These are phyloP conservation scores for Rhizopogon salebrosus DNA, from an alignment of 768 basidiomycete genomes.

Conservation along the genomic window DNA sequence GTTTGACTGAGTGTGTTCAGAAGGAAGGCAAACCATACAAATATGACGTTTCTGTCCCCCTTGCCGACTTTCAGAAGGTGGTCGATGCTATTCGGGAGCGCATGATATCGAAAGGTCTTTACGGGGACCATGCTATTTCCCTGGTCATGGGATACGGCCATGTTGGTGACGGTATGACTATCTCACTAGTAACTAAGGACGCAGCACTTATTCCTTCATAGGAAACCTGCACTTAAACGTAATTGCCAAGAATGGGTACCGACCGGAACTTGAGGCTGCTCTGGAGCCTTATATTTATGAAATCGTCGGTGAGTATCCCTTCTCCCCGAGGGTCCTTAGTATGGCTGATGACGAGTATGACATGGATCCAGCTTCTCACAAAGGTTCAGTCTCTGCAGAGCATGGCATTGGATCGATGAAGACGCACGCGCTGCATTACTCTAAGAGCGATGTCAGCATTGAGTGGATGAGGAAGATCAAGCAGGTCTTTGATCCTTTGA, in stretches of 20 bases:
- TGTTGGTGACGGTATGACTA: conserved; percentile 81
- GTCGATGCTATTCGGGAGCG: conserved; percentile 77
- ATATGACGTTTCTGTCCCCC: conserved; percentile 90
- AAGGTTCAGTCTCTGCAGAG: conserved; percentile 94
- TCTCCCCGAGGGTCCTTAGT: background rate
- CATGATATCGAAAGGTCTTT: conserved; percentile 61
- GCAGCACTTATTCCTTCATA: conserved; percentile 21
- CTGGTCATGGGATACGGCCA: conserved; percentile 93
- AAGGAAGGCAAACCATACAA: conserved; percentile 97
- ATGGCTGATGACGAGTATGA: conserved; percentile 1
- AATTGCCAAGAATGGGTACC: conserved; percentile 69
- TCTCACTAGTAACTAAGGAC: background rate
- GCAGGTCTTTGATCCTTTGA: conserved; percentile 79
- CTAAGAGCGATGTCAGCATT: conserved; percentile 75
- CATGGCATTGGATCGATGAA: conserved; percentile 98
- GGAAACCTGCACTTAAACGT: conserved; percentile 95
- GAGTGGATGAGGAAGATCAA: conserved; percentile 91
- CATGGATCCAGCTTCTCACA: conserved; percentile 52
- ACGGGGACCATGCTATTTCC: conserved; percentile 71
- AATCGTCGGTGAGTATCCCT: conserved; percentile 58
- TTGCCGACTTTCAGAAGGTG: conserved; percentile 79
- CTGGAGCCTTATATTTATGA: conserved; percentile 96
- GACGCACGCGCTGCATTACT: conserved; percentile 83
- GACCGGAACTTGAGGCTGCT: conserved; percentile 76
- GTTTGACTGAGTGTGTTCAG: conserved; percentile 85